phyloP scores from a whole-genome alignment of 331 rosid genomes.

The Cydonia oblonga region DNA sequence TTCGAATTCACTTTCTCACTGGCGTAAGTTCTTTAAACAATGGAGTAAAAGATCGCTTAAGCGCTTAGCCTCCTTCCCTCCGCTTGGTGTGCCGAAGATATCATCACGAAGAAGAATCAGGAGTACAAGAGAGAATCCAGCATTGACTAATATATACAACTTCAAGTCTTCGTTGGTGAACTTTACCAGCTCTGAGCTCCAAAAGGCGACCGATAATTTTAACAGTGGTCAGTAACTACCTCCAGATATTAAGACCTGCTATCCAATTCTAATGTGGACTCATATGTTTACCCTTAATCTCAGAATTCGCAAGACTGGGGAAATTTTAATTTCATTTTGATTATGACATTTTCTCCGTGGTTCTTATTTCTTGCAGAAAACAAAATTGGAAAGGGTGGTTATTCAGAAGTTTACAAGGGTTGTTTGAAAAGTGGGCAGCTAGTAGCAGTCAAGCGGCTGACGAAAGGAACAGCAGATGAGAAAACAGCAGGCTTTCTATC shows the following conservation, averaged over 20 bases:
- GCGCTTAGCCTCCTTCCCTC: slow-evolving; percentile 45
- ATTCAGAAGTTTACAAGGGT: slow-evolving; percentile 60
- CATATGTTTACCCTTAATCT: background rate
- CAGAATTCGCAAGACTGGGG: background rate
- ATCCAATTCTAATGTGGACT: background rate
- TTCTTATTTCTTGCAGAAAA: slow-evolving; percentile 36
- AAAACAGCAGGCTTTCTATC: slow-evolving; percentile 49
- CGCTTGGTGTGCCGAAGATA: slow-evolving; percentile 33
- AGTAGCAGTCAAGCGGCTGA: slow-evolving; percentile 55
- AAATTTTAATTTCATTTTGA: slow-evolving; percentile 4
- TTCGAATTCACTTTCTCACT: slow-evolving; percentile 26
- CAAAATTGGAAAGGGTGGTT: slow-evolving; percentile 73
- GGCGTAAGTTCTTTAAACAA: slow-evolving; percentile 42
- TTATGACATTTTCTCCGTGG: slow-evolving; percentile 3
- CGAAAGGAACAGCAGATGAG: slow-evolving; percentile 46
- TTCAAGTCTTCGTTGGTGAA: slow-evolving; percentile 44
- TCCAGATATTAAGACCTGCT: background rate
- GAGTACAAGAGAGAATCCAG: slow-evolving; percentile 36
- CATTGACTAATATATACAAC: slow-evolving; percentile 19
- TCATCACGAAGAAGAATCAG: slow-evolving; percentile 41
- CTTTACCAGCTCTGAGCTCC: slow-evolving; percentile 43
- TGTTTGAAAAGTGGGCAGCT: slow-evolving; percentile 47
- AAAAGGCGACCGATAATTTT: slow-evolving; percentile 50
- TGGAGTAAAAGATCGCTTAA: slow-evolving; percentile 35
- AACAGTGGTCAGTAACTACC: slow-evolving; percentile 34